A percentile compares a stretch with the other conserved stretches of the same genome.
These are phyloP conservation scores for Rhodomyrtus psidioides DNA, from an alignment of 441 rosid species.

Conservation along the genomic window DNA sequence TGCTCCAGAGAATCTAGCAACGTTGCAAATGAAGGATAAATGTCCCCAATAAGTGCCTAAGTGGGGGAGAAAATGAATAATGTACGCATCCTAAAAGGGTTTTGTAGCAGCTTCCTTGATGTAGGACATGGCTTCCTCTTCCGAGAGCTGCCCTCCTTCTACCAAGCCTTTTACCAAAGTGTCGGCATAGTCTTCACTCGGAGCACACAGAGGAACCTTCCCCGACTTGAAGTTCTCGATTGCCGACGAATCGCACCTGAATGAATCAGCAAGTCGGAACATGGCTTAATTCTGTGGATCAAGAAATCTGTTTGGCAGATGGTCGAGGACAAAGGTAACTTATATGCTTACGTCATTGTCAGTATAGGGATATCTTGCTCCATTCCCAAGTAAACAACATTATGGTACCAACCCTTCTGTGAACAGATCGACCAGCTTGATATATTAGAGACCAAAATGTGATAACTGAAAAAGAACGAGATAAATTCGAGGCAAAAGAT, in stretches of 20 bases:
- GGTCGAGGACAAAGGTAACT: neutral
- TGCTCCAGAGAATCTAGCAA: neutral
- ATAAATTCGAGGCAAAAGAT: neutral
- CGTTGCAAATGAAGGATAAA: neutral
- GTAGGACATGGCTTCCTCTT: constrained; percentile 56
- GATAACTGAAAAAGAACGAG: neutral
- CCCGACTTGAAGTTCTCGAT: constrained; percentile 43
- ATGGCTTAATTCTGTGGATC: neutral
- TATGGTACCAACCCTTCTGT: constrained; percentile 73
- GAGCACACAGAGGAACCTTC: constrained; percentile 36
- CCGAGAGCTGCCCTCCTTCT: constrained; percentile 63
- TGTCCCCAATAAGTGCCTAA: neutral
- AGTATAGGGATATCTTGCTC: constrained; percentile 50
- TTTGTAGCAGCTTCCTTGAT: constrained; percentile 43
- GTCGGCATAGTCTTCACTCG: constrained; percentile 38
- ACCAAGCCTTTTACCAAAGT: constrained; percentile 59
- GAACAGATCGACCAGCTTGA: neutral
- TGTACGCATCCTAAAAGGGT: constrained; percentile 23
- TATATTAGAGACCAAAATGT: neutral
- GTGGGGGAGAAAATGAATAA: neutral
- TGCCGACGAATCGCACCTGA: constrained; percentile 44
- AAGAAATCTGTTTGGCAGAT: neutral
- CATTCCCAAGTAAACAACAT: constrained; percentile 68
- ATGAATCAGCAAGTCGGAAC: neutral
- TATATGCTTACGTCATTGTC: constrained; percentile 65